Conservation (phyloP, 2,329 filamentous ascomycete genomes). For the Trichoderma simmonsii region DNA sequence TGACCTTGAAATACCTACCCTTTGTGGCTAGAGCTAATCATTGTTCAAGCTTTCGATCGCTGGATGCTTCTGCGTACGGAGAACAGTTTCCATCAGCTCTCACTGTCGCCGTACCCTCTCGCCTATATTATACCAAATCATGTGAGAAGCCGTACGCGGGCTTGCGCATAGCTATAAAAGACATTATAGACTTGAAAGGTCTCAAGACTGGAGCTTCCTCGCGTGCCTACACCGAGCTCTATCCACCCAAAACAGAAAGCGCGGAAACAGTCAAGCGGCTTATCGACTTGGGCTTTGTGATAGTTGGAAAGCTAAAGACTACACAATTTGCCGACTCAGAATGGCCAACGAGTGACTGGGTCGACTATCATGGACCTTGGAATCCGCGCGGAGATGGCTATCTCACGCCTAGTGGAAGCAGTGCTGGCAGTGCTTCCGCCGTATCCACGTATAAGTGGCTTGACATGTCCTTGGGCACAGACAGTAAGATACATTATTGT, state of each 20-base stretch:
- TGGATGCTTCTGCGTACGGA: neutral
- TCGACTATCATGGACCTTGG: neutral
- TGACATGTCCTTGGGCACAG: neutral
- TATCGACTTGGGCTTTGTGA: neutral
- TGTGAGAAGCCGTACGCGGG: neutral
- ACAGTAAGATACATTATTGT: neutral
- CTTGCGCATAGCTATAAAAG: neutral
- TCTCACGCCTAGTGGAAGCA: neutral
- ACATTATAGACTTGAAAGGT: neutral
- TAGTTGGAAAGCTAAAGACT: neutral
- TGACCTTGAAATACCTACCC: accelerated
- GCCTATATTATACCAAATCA: neutral
- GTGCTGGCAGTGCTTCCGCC: neutral
- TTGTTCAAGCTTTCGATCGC: neutral
- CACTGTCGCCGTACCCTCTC: neutral
- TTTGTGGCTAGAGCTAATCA: neutral
- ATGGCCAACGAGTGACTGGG: neutral
- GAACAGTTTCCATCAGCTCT: neutral
- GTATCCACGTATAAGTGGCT: neutral
- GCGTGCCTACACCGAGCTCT: neutral
- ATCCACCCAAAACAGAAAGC: neutral
- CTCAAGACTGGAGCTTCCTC: neutral
- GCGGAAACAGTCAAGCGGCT: neutral
- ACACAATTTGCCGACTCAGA: neutral
- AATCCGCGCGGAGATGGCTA: neutral